Evolutionary conservation across 345 rosid genomes (phyloP).

Genomic region (Excoecaria cochinchinensis): DNA sequence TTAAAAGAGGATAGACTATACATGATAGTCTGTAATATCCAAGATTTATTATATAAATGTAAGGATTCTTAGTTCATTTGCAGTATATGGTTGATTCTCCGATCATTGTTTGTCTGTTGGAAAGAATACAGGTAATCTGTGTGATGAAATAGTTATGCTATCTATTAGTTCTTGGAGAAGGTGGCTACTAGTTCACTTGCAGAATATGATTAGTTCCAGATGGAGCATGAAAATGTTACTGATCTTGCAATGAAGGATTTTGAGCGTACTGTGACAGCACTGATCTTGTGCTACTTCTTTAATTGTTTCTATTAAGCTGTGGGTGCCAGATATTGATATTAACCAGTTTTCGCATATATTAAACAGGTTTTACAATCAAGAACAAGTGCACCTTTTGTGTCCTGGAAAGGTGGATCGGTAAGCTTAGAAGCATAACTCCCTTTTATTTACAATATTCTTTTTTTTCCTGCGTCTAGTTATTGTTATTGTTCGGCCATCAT

Average conservation of each 20-base stretch:
- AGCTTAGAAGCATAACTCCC: constrained; percentile 17
- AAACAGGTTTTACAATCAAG: constrained; percentile 76
- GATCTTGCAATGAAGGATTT: not conserved
- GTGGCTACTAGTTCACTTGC: not conserved
- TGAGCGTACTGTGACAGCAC: not conserved
- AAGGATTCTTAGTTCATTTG: not conserved
- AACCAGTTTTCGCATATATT: constrained; percentile 11
- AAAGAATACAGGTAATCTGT: not conserved
- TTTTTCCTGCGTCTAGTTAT: not conserved
- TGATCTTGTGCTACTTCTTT: not conserved
- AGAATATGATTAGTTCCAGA: not conserved
- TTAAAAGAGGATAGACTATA: not conserved
- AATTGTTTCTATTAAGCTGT: not conserved
- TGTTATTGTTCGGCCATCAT: not conserved
- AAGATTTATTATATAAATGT: not conserved
- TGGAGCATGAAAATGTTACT: not conserved
- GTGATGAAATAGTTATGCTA: not conserved
- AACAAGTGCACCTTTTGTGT: constrained; percentile 55
- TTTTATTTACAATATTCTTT: not conserved
- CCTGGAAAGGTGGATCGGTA: constrained; percentile 97
- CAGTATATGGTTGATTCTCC: not conserved
- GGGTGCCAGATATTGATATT: constrained; percentile 23
- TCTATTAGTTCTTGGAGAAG: not conserved
- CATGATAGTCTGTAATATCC: not conserved
- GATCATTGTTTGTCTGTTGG: not conserved